Evolutionary conservation across 1,284 basidiomycete genomes (phyloP).

Genomic region (Cryptococcus sp.): DNA sequence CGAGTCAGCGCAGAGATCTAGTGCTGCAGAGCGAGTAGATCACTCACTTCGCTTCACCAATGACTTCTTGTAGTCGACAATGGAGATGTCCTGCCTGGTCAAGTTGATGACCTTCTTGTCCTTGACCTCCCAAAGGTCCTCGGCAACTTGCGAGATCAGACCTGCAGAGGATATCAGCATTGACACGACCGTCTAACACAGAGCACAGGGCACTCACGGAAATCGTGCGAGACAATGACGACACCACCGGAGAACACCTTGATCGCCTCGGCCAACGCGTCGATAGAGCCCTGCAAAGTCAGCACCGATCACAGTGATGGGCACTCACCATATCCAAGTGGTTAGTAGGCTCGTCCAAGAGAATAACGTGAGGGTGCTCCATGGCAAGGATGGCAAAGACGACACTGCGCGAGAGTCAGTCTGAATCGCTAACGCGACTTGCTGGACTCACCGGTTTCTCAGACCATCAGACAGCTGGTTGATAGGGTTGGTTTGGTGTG

Average conservation of each 20-base stretch:
- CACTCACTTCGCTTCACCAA: constrained; percentile 51
- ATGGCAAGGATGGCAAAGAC: constrained; percentile 67
- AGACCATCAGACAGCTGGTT: constrained; percentile 93
- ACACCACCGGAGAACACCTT: constrained; percentile 97
- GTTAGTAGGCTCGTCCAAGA: constrained; percentile 67
- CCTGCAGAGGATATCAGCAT: constrained; percentile 54
- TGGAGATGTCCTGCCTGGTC: constrained; percentile 82
- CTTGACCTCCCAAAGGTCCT: constrained; percentile 98
- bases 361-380: constrained; percentile 88
- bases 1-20: neutral
- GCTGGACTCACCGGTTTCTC: constrained; percentile 72
- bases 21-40: neutral
- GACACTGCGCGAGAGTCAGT: constrained; percentile 47
- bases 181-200: neutral
- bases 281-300: constrained; percentile 72
- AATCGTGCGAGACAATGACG: constrained; percentile 96
- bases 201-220: constrained; percentile 64
- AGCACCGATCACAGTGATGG: neutral
- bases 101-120: constrained; percentile 91
- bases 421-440: neutral
- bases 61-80: constrained; percentile 82
- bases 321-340: constrained; percentile 56
- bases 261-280: constrained; percentile 90
- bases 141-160: constrained; percentile 90
- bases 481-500: constrained; percentile 92